Evolutionary conservation across 805 yeast species (phyloP), one percentile per base, ranked within the genome.

Genomic region (Lipomyces anomalus): DNA sequence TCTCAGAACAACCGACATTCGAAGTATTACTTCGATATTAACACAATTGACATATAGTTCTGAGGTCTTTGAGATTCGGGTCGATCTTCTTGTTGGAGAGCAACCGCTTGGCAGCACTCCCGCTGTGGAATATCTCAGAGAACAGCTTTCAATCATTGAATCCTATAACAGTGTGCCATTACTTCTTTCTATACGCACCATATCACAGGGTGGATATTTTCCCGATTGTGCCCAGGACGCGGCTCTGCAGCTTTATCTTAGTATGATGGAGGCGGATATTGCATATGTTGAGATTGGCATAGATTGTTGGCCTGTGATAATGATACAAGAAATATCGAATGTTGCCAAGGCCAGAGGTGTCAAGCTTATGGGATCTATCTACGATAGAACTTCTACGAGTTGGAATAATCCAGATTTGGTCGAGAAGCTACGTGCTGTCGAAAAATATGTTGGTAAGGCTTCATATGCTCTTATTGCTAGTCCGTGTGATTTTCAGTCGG

Each of bases 271-370:
- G 24, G 35, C 40, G 30, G 6, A 46, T 6, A 43, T 52, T 49
- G 55, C 67, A 53, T 52, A 26, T 13, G 30, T 26, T 26, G 30
- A 26, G 30, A 26, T 26, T 26, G 30, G 30, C 30, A 13, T 26
- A 13, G 30, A 26, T 13, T 26, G 30, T 13, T 26, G 30, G 30
- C 30, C 30, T 9, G 11, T 26, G 30, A 13, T 9, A 9, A 13
- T 26, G 30, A 13, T 26, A 9, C 11, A 9, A 13, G 30, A 9
- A 9, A 13, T 26, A 13, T 9, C 30, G 9, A 13, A 9, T 9
- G 9, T 9, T 13, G 30, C 30, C 11, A 13, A 9, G 30, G 30
- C 30, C 30, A 9, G 30, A 13, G 13, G 13, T 9, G 13, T 13
- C 11, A 9, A 9, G 11, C 11, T 26, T 9, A 26, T 26, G 11